Conservation (phyloP, 139 green algal genomes). For the Tetraselmis chui region DNA sequence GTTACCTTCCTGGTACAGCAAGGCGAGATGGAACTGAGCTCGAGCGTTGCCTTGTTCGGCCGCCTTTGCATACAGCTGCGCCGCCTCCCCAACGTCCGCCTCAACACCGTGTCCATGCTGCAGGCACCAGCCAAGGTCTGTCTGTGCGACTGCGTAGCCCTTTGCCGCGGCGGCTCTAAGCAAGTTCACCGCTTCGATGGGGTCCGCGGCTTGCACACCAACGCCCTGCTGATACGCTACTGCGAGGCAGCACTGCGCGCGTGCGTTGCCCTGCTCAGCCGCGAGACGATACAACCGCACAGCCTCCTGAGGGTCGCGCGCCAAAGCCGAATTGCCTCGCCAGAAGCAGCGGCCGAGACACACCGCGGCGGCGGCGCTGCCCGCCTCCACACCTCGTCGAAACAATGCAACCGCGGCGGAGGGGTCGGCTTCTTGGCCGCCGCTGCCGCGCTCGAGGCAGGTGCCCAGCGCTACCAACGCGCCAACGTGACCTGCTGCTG, state of each 20-base stretch:
- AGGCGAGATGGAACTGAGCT: not conserved
- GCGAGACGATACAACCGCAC: not conserved
- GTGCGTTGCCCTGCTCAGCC: not conserved
- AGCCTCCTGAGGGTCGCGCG: not conserved
- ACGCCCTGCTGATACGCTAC: not conserved
- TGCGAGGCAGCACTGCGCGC: not conserved
- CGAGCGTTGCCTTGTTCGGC: not conserved
- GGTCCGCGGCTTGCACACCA: not conserved
- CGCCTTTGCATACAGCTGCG: not conserved
- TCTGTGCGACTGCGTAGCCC: not conserved
- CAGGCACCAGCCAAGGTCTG: not conserved
- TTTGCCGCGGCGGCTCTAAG: not conserved
- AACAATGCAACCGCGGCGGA: not conserved
- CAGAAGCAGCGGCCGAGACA: not conserved
- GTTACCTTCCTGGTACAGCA: not conserved
- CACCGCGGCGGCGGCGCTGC: not conserved
- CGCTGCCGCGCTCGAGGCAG: not conserved
- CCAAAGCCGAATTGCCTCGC: too few relatives aligned
- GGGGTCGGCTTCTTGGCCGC: not conserved
- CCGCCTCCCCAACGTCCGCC: not conserved
- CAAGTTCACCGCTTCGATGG: not conserved
- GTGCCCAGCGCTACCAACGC: not conserved
- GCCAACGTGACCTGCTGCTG: not conserved
- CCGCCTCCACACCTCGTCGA: not conserved
- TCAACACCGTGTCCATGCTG: not conserved